Evolutionary conservation across 2,329 filamentous ascomycete genomes (phyloP).

Genomic region (Botrytis porri): DNA sequence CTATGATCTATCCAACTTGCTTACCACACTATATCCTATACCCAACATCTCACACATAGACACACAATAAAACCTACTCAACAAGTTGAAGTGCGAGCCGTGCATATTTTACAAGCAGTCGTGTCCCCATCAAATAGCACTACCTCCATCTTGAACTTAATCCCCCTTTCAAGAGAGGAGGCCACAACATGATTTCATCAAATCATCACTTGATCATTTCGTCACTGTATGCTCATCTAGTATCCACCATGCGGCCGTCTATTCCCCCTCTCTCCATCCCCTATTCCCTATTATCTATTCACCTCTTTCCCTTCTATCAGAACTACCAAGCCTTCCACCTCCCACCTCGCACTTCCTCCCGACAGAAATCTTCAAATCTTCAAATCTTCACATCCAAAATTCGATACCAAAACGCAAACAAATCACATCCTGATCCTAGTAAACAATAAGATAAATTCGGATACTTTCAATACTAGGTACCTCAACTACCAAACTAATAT

Average conservation of each 20-base stretch:
- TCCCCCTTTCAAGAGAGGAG: not conserved
- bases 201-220: not conserved
- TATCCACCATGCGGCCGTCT: not conserved
- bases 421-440: not conserved
- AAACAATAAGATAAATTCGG: not conserved
- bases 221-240: not conserved
- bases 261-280: too few relatives aligned
- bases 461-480: not conserved
- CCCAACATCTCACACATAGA: not conserved
- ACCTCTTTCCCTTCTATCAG: not conserved
- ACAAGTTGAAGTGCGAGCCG: not conserved
- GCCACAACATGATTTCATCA: not conserved
- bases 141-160: not conserved
- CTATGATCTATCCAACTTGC: not conserved
- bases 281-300: too few relatives aligned
- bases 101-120: not conserved
- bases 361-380: not conserved
- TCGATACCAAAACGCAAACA: not conserved
- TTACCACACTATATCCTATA: not conserved
- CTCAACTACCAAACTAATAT: not conserved
- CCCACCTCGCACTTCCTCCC: rapidly evolving
- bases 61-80: not conserved
- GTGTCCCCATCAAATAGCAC: not conserved
- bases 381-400: too few relatives aligned
- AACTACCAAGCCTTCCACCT: not conserved